Percentiles rank a stretch among this genome's conserved stretches.
Conservation (phyloP, 1,284 basidiomycete genomes). For the Amylostereum chailletii region DNA sequence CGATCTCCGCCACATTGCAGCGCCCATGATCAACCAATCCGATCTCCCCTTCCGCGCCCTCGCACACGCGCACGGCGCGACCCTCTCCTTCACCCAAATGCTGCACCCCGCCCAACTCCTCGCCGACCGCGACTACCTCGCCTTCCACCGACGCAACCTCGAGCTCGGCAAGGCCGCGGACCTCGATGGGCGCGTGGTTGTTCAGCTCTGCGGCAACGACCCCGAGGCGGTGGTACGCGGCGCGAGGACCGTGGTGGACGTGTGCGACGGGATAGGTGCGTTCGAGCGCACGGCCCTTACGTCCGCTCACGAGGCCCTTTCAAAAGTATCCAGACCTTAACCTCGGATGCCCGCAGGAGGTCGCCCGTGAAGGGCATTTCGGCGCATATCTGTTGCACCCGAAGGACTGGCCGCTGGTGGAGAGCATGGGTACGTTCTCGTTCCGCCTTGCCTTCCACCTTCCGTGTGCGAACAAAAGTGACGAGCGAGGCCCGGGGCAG, state of each 20-base stretch:
- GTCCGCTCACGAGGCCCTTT: background rate
- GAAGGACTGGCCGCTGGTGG: conserved; percentile 62
- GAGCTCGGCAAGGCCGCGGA: conserved; percentile 10
- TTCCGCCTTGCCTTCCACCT: no score
- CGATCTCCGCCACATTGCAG: conserved; percentile 20
- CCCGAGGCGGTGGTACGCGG: conserved; percentile 48
- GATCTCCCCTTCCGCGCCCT: conserved; percentile 63
- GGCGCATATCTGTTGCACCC: conserved; percentile 66
- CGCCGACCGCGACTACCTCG: conserved; percentile 50
- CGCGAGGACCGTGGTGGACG: conserved; percentile 42
- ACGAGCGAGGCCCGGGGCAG: conserved; percentile 20
- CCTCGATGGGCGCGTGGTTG: conserved; percentile 43
- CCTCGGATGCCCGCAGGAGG: conserved; percentile 64
- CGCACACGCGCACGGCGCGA: conserved; percentile 48
- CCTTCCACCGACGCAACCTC: conserved; percentile 49
- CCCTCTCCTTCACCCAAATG: conserved; percentile 67
- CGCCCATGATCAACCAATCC: conserved; percentile 69
- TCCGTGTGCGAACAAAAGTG: no score
- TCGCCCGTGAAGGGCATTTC: conserved; percentile 56
- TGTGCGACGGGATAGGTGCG: conserved; percentile 61
- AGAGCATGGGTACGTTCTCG: conserved; percentile 41
- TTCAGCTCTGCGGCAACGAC: conserved; percentile 67
- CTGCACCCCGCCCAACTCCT: conserved; percentile 49
- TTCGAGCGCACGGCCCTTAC: background rate
- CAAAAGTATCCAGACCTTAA: conserved; percentile 36